Base-by-base conservation (phyloP, 306 rosid species). In the Amphicarpaea edgeworthii region DNA sequence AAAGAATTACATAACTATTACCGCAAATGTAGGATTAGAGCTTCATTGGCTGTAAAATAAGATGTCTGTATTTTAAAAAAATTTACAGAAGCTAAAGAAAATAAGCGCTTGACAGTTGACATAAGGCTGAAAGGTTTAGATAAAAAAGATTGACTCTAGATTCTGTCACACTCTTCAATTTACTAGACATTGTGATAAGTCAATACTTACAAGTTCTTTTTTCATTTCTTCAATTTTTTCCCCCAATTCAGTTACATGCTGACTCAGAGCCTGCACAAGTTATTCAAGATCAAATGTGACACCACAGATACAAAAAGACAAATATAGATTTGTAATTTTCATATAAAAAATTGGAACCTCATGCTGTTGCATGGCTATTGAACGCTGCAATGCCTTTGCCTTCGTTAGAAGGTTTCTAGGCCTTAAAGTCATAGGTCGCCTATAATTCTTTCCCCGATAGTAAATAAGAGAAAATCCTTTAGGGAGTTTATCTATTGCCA, bases 401-500 rank as follows among this genome's bases (percentile, higher is more conserved):
- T 92, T 95, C 2, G 96, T 90, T 60, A 92, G 87, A 76, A 89
- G 92, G 87, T 92, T 92, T 86, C 98, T 83, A 30, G 91, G 97
- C 85, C 93, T 88, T 60, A 92, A 1, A 80, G 87, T 86, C 79
- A 92, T 75, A 61, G 93, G 97, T 41, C 93, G 88, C 77, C 83
- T 83, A 75, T 96, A 96, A 86, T 90, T 90, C 88, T 96, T 96
- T 82, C 99, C 99, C 40, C 99, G 98, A 74, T 92, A 89, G 86
- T 90, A 95, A 71, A 92, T 88, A 77, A 95, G 89, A 70, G 90
- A 80, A 84, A 73, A 92, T 21, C 99, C 99, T 79, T 95, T 95
- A 28, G 99, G 98, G 73, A 89, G 83, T 88, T 90, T 85, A 72
- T 90, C 98, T 78, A 95, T 90, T 43, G 98, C 89, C 45, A 92